Base-by-base conservation (phyloP, 106 monocot genomes). In the Acorus gramineus region DNA sequence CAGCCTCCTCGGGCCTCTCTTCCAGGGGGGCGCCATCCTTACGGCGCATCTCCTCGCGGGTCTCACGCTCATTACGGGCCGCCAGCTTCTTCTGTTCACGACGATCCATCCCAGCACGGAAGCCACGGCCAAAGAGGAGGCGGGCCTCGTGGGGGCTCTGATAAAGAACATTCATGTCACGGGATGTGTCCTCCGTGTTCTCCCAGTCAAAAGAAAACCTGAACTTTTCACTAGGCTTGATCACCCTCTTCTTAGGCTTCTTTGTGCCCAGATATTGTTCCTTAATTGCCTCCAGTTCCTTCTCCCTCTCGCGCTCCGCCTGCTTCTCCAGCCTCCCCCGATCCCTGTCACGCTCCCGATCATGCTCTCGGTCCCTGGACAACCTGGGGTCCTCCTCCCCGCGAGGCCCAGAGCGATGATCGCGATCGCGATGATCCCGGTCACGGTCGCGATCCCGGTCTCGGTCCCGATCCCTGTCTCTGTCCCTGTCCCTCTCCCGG, bases 131-230 rank as follows among this genome's bases (percentile, higher is more conserved):
- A 13, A 88, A 98, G 8, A 96, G 82, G 4, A 88, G 77, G 8
- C 90, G 82, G 3, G 96, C 98, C 58, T 98, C 98, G 49, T 88
- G 91, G 4, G 98, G 92, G 50, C 82, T 86, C 72, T 96, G 95
- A 71, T 96, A 90, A 42, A 98, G 78, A 3, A 70, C 64, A 59
- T 98, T 92, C 88, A 98, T 92, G 74, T 98, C 98, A 8, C 88
- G 87, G 46, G 88, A 92, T 13, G 98, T 98, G 69, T 92, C 98
- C 73, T 98, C 98, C 2, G 98, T 98, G 79, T 98, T 98, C 66
- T 92, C 98, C 92, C 98, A 98, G 67, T 98, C 98, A 56, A 92
- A 98, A 6, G 92, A 98, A 73, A 98, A 98, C 11, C 98, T 63
- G 60, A 98, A 98, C 79, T 98, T 98, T 81, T 98, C 98, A 43